These are phyloP conservation scores for Shiraia sp. DNA, from an alignment of 2,329 filamentous ascomycete genomes.

Conservation along the genomic window DNA sequence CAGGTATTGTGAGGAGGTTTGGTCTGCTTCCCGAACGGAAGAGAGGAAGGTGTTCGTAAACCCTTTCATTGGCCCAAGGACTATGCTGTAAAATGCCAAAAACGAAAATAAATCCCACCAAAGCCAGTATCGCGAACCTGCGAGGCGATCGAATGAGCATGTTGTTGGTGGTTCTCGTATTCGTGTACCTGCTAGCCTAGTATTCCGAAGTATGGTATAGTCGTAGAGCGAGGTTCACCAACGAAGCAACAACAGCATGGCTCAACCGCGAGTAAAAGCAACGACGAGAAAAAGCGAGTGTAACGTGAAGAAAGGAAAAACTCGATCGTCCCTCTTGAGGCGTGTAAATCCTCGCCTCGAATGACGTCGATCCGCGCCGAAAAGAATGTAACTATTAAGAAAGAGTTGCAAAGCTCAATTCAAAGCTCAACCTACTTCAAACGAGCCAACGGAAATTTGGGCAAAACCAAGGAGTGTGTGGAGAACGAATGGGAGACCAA, in stretches of 20 bases:
- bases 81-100: conserved; percentile 33
- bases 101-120: conserved; percentile 40
- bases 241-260: conserved; percentile 20
- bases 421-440: no score
- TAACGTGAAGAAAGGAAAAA: no score
- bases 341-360: no score
- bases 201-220: conserved; percentile 11
- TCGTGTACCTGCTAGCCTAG: conserved; percentile 15
- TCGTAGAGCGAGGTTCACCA: conserved; percentile 20
- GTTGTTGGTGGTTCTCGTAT: conserved; percentile 22
- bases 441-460: no score
- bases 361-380: no score
- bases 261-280: conserved; percentile 8
- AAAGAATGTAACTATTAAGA: no score
- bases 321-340: no score
- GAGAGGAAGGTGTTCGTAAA: conserved; percentile 33
- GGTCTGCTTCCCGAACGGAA: conserved; percentile 15
- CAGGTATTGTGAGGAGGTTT: conserved; percentile 17
- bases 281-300: no score
- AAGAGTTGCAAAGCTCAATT: no score
- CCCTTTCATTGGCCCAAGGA: conserved; percentile 28
- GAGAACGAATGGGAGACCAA: no score
- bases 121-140: conserved; percentile 42
- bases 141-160: conserved; percentile 45
- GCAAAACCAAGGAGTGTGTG: no score